Conservation (phyloP, 176 grass and related monocot genomes). For the Saccharum spontaneum region DNA sequence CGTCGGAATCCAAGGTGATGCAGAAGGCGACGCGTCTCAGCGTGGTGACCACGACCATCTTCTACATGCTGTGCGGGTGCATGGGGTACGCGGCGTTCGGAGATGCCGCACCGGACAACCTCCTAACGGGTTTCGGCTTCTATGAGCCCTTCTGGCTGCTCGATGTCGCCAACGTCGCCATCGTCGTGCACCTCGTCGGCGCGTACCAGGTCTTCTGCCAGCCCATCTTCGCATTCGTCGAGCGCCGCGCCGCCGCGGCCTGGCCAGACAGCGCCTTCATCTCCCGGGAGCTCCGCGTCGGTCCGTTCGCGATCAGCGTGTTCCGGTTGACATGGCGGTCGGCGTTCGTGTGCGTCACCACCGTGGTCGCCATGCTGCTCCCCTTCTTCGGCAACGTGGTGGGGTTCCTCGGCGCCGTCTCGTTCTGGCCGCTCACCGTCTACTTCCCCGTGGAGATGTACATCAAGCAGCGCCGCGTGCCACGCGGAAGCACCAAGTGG, state of each 20-base stretch:
- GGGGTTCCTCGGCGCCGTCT: slow-evolving; percentile 75
- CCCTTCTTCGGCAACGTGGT: neutral
- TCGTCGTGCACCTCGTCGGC: slow-evolving; percentile 63
- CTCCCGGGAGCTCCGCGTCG: slow-evolving; percentile 31
- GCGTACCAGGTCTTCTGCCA: slow-evolving; percentile 60
- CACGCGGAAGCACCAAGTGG: slow-evolving; percentile 29
- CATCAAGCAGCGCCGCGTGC: slow-evolving; percentile 54
- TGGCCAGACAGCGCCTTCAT: slow-evolving; percentile 58
- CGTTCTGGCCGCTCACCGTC: slow-evolving; percentile 74
- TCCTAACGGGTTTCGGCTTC: slow-evolving; percentile 59
- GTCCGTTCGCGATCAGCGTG: slow-evolving; percentile 24
- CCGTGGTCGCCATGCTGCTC: no score
- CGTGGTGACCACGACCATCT: slow-evolving; percentile 34
- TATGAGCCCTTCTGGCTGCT: slow-evolving; percentile 63
- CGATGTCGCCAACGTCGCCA: slow-evolving; percentile 57
- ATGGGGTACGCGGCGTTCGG: slow-evolving; percentile 62
- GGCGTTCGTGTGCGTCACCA: slow-evolving; percentile 59
- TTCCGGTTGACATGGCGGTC: slow-evolving; percentile 70
- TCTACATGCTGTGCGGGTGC: slow-evolving; percentile 63
- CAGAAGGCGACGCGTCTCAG: slow-evolving; percentile 44
- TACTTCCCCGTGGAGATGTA: slow-evolving; percentile 84
- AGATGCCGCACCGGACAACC: slow-evolving; percentile 45
- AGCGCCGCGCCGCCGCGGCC: slow-evolving; percentile 34
- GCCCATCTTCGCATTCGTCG: slow-evolving; percentile 67
- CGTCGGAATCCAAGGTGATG: slow-evolving; percentile 60